phyloP scores from a whole-genome alignment of 2,329 filamentous ascomycete species.

The Pestalotiopsis fici region DNA sequence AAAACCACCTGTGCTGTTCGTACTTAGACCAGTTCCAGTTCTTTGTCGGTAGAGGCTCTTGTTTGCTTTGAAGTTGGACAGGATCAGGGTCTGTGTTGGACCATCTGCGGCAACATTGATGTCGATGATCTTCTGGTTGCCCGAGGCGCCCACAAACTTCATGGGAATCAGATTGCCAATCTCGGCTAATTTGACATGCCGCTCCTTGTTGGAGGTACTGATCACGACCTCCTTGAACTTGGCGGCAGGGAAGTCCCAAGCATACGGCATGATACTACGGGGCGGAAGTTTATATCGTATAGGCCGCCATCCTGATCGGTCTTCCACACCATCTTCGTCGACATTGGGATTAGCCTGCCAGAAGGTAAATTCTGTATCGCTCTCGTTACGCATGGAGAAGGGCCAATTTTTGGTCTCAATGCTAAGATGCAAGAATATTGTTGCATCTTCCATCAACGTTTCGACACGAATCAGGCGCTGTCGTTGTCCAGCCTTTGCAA shows the following conservation, averaged over 20 bases:
- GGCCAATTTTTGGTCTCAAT: conserved; percentile 96
- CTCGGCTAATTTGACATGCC: conserved; percentile 92
- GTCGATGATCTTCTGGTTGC: conserved; percentile 86
- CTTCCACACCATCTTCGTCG: conserved; percentile 84
- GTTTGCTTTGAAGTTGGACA: conserved; percentile 91
- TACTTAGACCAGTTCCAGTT: conserved; percentile 51
- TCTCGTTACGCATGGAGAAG: conserved; percentile 98
- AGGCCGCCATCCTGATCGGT: conserved; percentile 86
- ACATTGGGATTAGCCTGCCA: conserved; percentile 92
- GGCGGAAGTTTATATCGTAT: conserved; percentile 90
- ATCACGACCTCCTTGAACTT: conserved; percentile 93
- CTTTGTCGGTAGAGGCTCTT: conserved; percentile 82
- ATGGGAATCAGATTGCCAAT: conserved; percentile 96
- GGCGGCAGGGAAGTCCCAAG: conserved; percentile 98
- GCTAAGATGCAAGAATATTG: conserved; percentile 88
- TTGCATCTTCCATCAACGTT: conserved; percentile 88
- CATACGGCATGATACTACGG: conserved; percentile 98
- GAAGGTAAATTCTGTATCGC: conserved; percentile 94
- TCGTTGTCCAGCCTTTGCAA: conserved; percentile 85
- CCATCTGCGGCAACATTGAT: conserved; percentile 95
- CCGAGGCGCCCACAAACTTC: conserved; percentile 73
- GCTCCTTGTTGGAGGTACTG: conserved; percentile 74
- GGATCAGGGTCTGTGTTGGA: conserved; percentile 88
- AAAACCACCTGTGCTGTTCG: conserved; percentile 69
- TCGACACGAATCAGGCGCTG: conserved; percentile 88